Base-by-base conservation (phyloP, 2,329 filamentous ascomycete species). In the Pyrenochaeta sp. region DNA sequence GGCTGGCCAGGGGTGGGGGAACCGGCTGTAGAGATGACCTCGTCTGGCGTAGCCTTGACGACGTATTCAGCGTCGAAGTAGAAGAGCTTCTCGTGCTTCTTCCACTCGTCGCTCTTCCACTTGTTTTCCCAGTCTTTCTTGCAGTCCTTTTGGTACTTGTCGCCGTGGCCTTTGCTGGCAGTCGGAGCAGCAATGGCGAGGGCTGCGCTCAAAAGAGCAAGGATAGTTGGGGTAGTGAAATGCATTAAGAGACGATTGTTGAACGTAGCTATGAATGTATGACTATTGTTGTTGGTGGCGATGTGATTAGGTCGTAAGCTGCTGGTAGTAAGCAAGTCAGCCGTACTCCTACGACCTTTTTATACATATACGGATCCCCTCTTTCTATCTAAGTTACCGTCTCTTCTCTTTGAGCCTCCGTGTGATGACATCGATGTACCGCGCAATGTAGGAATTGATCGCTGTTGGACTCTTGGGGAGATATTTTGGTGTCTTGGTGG, bases 61-160 rank as follows among this genome's bases (percentile, higher is more conserved):
- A 77, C 64, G 75, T 80, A 85, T 56, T 78, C 81, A 19, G 80
- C 82, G 55, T 83, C 84, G 76, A 85, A 86, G 59, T 70, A 65
- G 62, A 74, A 75, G 48, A 68, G 46, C 44, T 69, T 69, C 43
- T 69, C 68, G 13, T 61, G 58, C 56, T 68, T 67, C 62, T 63
- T 61, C 63, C 65, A 67, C n/a, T 58, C 49, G 34, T 70, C 59
- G 8, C 65, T 54, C 45, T 68, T 58, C 64, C 65, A 72, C 39
- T 69, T 63, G 36, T 67, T 46, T n/a, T 70, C 62, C 47, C 59
- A 67, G 47, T 69, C 64, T 25, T 67, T 58, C 42, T 66, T 65
- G 58, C 61, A 67, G 45, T 59, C 64, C 24, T 58, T 57, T 45
- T 63, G 60, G 45, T 67, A 68, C 40, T 59, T 56, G 49, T 54